These are phyloP conservation scores for Deakozyma indianensis DNA, from an alignment of 805 yeast genomes.

Conservation along the genomic window DNA sequence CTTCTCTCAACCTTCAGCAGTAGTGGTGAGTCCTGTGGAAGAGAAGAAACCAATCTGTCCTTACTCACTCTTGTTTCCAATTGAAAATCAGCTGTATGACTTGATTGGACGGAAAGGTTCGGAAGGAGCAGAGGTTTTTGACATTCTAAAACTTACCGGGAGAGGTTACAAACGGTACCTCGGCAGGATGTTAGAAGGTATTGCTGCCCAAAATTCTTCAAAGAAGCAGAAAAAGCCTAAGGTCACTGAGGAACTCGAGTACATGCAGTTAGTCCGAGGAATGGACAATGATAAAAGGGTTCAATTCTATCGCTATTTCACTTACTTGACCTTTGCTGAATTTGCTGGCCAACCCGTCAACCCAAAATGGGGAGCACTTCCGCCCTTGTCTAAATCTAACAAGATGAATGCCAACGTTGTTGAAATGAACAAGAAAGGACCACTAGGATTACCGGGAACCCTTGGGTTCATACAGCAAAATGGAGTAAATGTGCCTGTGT, in stretches of 20 bases:
- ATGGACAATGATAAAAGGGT: not conserved
- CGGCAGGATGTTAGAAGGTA: not conserved
- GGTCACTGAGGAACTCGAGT: not conserved
- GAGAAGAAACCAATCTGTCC: not conserved
- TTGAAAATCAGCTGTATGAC: not conserved
- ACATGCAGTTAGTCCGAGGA: not conserved
- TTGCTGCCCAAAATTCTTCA: not conserved
- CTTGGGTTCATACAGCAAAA: not conserved
- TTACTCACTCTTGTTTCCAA: not conserved
- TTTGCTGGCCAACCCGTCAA: not conserved
- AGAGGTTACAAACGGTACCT: not conserved
- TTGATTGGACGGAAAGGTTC: not conserved
- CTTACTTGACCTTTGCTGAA: not conserved
- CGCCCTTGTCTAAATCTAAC: not conserved
- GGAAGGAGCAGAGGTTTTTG: not conserved
- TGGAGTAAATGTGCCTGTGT: not conserved
- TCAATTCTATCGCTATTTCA: not conserved
- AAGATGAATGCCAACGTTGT: not conserved
- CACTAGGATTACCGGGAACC: not conserved
- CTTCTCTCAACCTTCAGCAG: not conserved
- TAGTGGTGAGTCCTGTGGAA: not conserved
- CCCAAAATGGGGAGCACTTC: not conserved
- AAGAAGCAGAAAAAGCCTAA: not conserved
- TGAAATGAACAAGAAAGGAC: not conserved
- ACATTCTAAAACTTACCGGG: not conserved